A percentile compares a stretch with the other conserved stretches of the same genome.
Conservation (phyloP, 371 early-diverging fungal species). For the Circinella minor region DNA sequence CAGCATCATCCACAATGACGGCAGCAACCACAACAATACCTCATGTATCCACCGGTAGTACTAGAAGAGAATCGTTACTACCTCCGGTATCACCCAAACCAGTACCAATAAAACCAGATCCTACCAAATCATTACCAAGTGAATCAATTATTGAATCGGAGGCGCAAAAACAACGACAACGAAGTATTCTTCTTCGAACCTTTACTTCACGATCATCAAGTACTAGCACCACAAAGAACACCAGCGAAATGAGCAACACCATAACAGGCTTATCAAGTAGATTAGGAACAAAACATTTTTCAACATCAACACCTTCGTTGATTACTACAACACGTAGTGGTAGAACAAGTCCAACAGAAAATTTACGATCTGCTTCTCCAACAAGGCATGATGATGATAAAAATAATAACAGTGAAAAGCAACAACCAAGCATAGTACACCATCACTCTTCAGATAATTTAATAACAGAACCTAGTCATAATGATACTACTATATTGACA, state of each 20-base stretch:
- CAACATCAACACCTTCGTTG: conserved; percentile 8
- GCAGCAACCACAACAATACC: too few species aligned
- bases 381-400: not conserved
- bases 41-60: too few species aligned
- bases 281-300: not conserved
- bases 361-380: not conserved
- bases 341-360: conserved; percentile 11
- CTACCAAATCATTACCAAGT: conserved; percentile 28
- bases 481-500: not conserved
- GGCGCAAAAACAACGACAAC: conserved; percentile 18
- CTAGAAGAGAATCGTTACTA: not conserved
- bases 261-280: not conserved
- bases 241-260: not conserved
- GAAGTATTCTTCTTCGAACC: conserved; percentile 41
- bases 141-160: conserved; percentile 27
- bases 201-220: conserved; percentile 37
- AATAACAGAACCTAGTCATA: not conserved
- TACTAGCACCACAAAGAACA: conserved; percentile 10
- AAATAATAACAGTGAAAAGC: not conserved
- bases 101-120: conserved; percentile 46
- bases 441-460: conserved; percentile 4
- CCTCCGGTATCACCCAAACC: conserved; percentile 35
- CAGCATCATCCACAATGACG: too few species aligned
- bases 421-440: conserved; percentile 6
- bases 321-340: not conserved